Evolutionary conservation across 2,329 filamentous ascomycete genomes (phyloP).

Genomic region (Kalmusia sp.): DNA sequence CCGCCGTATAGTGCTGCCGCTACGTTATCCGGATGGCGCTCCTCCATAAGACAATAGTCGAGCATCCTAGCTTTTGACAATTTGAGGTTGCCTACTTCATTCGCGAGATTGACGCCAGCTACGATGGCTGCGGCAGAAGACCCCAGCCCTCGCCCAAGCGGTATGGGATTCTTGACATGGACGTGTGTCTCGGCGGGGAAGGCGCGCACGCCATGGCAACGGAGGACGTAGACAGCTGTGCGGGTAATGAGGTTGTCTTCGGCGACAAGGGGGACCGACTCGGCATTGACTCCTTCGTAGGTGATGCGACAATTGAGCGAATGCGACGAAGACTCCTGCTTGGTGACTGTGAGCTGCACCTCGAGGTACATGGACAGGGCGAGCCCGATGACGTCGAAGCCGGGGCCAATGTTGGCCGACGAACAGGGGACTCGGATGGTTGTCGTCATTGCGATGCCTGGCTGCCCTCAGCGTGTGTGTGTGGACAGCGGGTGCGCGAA

Average conservation of each 20-base stretch:
- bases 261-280: conserved; percentile 81
- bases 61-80: conserved; percentile 83
- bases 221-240: conserved; percentile 90
- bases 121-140: conserved; percentile 96
- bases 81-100: conserved; percentile 82
- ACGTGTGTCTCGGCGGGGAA: conserved; percentile 87
- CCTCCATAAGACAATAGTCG: conserved; percentile 98
- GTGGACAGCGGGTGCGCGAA: neutral
- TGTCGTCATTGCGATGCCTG: conserved; percentile 34
- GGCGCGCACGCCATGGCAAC: conserved; percentile 84
- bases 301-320: conserved; percentile 87
- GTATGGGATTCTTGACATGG: conserved; percentile 95
- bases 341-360: conserved; percentile 76
- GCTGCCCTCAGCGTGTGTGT: neutral
- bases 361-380: conserved; percentile 94
- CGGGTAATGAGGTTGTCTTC: conserved; percentile 92
- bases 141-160: conserved; percentile 89
- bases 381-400: conserved; percentile 97
- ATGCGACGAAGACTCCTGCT: conserved; percentile 58
- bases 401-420: conserved; percentile 94
- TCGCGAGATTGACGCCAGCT: conserved; percentile 90
- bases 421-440: conserved; percentile 89
- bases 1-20: conserved; percentile 94
- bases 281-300: conserved; percentile 84
- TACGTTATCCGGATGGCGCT: conserved; percentile 63